These are phyloP conservation scores for Acanthamoeba royreba DNA, from an alignment of 208 protist species.

Conservation along the genomic window DNA sequence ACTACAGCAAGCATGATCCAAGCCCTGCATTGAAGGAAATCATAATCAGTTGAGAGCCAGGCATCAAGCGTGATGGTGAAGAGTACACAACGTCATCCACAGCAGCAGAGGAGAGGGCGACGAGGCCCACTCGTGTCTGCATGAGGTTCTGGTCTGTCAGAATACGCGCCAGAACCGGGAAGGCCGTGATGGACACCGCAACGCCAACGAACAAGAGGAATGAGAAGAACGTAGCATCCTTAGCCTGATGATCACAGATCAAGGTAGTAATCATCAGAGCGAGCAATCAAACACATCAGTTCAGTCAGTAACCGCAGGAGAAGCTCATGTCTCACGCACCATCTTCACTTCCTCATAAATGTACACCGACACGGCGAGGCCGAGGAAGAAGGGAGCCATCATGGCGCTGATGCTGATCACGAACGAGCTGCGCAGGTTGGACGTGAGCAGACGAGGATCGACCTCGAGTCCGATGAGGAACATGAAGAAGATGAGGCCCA, in stretches of 20 bases:
- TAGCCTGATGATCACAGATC: not conserved
- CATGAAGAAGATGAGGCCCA: constrained; percentile 71
- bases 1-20: constrained; percentile 73
- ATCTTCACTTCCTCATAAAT: not conserved
- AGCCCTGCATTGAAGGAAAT: not conserved
- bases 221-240: not conserved
- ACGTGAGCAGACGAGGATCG: constrained; percentile 51
- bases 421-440: constrained; percentile 45
- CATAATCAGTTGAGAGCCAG: not conserved
- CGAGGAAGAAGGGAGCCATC: not conserved
- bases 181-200: constrained; percentile 73
- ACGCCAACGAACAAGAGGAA: constrained; percentile 71
- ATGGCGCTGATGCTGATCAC: constrained; percentile 30
- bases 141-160: constrained; percentile 66
- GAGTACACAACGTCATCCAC: constrained; percentile 68
- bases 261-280: too few relatives aligned
- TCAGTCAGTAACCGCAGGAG: not conserved
- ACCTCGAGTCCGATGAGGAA: constrained; percentile 57
- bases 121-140: constrained; percentile 57
- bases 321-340: not conserved
- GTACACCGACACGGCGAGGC: not conserved
- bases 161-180: constrained; percentile 75
- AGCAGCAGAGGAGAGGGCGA: constrained; percentile 62
- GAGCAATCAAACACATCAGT: too few relatives aligned
- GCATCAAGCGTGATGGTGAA: not conserved